Evolutionary conservation across 108 stramenopile species (phyloP).

Genomic region (Licmophora abbreviata): DNA sequence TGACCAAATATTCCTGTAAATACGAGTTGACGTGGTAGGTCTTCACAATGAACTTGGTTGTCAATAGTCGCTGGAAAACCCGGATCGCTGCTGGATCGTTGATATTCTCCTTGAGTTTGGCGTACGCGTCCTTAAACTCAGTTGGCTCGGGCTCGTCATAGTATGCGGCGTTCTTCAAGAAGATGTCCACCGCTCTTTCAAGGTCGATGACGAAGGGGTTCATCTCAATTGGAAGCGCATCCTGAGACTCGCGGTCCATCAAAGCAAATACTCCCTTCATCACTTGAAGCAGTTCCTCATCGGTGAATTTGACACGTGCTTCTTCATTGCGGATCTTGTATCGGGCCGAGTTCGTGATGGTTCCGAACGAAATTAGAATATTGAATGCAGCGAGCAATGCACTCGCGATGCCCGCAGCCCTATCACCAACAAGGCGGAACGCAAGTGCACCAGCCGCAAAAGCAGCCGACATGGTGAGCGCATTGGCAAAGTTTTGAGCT

Average conservation of each 20-base stretch:
- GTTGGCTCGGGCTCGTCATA: conserved; percentile 19
- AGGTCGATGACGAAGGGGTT: conserved; percentile 21
- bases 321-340: conserved; percentile 31
- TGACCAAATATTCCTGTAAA: conserved; percentile 25
- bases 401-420: not conserved
- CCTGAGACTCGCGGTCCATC: conserved; percentile 4
- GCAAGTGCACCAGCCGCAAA: conserved; percentile 19
- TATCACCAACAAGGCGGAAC: conserved; percentile 3
- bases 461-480: conserved; percentile 11
- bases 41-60: conserved; percentile 13
- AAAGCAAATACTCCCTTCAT: conserved; percentile 14
- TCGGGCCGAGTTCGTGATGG: conserved; percentile 12
- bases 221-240: not conserved
- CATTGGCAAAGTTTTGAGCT: conserved; percentile 19
- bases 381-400: conserved; percentile 11
- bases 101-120: conserved; percentile 4
- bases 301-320: conserved; percentile 9
- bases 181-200: conserved; percentile 8
- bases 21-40: conserved; percentile 25
- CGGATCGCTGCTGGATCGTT: conserved; percentile 14
- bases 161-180: conserved; percentile 14
- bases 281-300: conserved; percentile 6
- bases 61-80: conserved; percentile 15
- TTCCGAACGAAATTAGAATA: conserved; percentile 16
- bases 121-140: conserved; percentile 17